Percentiles rank a stretch among this genome's conserved stretches.
Evolutionary conservation across 257 asterid species (phyloP).

Genomic region (Solanum clarkiae): DNA sequence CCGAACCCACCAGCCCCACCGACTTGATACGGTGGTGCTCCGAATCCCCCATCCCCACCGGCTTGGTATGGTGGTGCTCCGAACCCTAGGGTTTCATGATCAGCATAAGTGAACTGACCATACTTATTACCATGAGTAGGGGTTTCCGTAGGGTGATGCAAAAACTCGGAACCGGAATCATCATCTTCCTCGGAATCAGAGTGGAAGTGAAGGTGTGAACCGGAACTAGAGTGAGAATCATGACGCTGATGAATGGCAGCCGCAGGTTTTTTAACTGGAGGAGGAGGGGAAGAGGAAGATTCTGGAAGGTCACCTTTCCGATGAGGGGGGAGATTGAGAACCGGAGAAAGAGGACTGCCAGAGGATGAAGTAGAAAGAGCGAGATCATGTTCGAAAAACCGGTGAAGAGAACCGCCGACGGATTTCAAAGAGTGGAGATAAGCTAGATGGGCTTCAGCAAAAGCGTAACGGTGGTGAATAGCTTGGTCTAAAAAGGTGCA

Average conservation of each 20-base stretch:
- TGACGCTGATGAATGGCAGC: slow-evolving; percentile 18
- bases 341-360: slow-evolving; percentile 36
- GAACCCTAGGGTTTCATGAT: background rate
- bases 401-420: slow-evolving; percentile 54
- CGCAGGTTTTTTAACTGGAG: slow-evolving; percentile 23
- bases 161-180: slow-evolving; percentile 37
- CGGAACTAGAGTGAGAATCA: slow-evolving; percentile 48
- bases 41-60: slow-evolving; percentile 1
- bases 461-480: slow-evolving; percentile 60
- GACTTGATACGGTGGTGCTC: background rate
- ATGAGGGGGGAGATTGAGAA: slow-evolving; percentile 43
- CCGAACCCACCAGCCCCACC: background rate
- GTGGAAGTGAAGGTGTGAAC: slow-evolving; percentile 72
- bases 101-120: slow-evolving; percentile 14
- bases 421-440: slow-evolving; percentile 61
- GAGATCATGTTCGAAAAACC: slow-evolving; percentile 58
- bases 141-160: slow-evolving; percentile 26
- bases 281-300: slow-evolving; percentile 19
- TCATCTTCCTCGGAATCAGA: slow-evolving; percentile 32
- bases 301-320: slow-evolving; percentile 32
- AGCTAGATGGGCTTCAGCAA: slow-evolving; percentile 74
- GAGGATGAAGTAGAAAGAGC: background rate
- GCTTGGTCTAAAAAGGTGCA: slow-evolving; percentile 77
- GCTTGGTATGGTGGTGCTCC: slow-evolving; percentile 1
- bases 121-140: background rate